A percentile compares a stretch with the other conserved stretches of the same genome.
Evolutionary conservation across 345 rosid species (phyloP).

Genomic region (Populus simonii): DNA sequence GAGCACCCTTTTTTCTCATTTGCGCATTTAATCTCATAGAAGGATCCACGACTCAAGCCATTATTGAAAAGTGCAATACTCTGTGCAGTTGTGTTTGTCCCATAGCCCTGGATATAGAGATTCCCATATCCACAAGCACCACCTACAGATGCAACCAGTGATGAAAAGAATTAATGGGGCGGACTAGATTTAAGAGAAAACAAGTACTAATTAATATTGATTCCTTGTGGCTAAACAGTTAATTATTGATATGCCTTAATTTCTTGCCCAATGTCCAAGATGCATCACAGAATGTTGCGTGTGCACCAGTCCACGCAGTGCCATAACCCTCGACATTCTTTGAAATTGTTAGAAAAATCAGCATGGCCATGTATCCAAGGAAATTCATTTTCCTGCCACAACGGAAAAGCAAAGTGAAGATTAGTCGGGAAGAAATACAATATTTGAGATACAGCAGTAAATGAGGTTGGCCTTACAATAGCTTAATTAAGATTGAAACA

Average conservation of each 20-base stretch:
- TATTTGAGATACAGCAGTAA: not conserved
- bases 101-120: conserved; percentile 11
- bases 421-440: not conserved
- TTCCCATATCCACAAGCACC: conserved; percentile 13
- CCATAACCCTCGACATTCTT: conserved; percentile 15
- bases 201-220: not conserved
- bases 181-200: not conserved
- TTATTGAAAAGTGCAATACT: conserved; percentile 10
- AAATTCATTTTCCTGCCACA: conserved; percentile 23
- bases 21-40: conserved; percentile 8
- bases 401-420: too few species aligned
- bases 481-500: not conserved
- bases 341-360: conserved; percentile 16
- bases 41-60: conserved; percentile 10
- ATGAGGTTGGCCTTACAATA: not conserved
- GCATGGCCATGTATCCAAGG: conserved; percentile 14
- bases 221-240: too few species aligned
- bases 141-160: not conserved
- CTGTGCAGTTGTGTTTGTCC: conserved; percentile 10
- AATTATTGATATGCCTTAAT: not conserved
- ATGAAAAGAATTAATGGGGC: not conserved
- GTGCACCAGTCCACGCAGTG: conserved; percentile 41
- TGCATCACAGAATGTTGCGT: conserved; percentile 54
- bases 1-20: conserved; percentile 1
- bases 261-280: conserved; percentile 49